phyloP scores from a whole-genome alignment of 208 protist species.

The Trichomonas vaginalis region DNA sequence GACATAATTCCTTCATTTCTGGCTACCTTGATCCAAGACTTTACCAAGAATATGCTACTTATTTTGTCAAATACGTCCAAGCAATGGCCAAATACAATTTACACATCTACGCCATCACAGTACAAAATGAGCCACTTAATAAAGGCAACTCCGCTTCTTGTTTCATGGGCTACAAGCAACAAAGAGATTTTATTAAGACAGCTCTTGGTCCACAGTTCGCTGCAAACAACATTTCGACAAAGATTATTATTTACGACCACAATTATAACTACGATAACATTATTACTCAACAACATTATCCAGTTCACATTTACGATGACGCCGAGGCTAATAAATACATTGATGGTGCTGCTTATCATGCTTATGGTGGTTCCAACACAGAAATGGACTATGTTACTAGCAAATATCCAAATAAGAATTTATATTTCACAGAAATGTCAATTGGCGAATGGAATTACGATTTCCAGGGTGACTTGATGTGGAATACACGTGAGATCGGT shows the following conservation, averaged over 20 bases:
- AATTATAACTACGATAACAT: neutral
- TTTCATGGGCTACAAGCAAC: neutral
- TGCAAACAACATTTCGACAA: neutral
- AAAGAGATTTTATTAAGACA: neutral
- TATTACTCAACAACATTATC: neutral
- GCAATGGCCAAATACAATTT: neutral
- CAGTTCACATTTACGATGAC: neutral
- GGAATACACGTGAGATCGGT: neutral
- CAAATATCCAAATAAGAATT: neutral
- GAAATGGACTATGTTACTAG: neutral
- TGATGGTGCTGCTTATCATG: neutral
- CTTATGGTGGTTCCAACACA: neutral
- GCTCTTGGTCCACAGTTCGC: neutral
- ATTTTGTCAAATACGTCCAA: neutral
- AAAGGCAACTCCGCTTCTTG: neutral
- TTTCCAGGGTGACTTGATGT: neutral
- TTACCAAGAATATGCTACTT: neutral
- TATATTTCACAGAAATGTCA: constrained; percentile 9
- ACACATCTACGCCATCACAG: neutral
- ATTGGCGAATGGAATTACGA: neutral
- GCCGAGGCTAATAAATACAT: neutral
- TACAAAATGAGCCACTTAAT: neutral
- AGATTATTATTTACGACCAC: neutral
- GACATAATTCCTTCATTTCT: neutral
- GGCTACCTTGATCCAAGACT: neutral